A percentile compares a stretch with the other conserved stretches of the same genome.
phyloP scores from a whole-genome alignment of 495 filamentous ascomycete species.

The Xylaria acuta region DNA sequence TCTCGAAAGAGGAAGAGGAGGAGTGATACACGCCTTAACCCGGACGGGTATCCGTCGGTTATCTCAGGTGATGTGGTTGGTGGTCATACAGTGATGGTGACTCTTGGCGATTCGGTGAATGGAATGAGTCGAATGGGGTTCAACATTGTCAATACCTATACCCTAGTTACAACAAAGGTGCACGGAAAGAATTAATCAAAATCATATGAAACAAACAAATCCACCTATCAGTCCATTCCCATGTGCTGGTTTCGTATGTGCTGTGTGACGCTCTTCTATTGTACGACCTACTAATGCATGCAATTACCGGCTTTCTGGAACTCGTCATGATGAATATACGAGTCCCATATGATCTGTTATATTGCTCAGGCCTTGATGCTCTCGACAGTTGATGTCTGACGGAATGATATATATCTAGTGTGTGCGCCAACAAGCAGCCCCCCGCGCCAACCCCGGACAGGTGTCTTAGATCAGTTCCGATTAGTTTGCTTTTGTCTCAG shows the following conservation, averaged over 20 bases:
- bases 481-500: slow-evolving; percentile 22
- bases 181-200: slow-evolving; percentile 15
- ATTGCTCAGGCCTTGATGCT: neutral
- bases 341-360: neutral
- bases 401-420: neutral
- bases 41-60: slow-evolving; percentile 9
- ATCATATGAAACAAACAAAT: slow-evolving; percentile 3
- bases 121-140: neutral
- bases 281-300: slow-evolving; percentile 3
- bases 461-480: slow-evolving; percentile 9
- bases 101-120: slow-evolving; percentile 19
- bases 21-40: slow-evolving; percentile 3
- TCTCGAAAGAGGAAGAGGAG: neutral
- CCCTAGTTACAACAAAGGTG: slow-evolving; percentile 1
- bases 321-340: neutral
- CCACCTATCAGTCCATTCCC: neutral
- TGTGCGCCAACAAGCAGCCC: neutral
- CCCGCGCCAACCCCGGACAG: slow-evolving; percentile 8
- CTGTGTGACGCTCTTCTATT: neutral
- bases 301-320: slow-evolving; percentile 22
- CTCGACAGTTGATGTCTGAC: neutral
- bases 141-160: neutral
- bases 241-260: neutral
- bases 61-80: slow-evolving; percentile 20
- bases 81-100: neutral